Base-by-base conservation (phyloP, 2,329 filamentous ascomycete species). In the Onygena corvina region DNA sequence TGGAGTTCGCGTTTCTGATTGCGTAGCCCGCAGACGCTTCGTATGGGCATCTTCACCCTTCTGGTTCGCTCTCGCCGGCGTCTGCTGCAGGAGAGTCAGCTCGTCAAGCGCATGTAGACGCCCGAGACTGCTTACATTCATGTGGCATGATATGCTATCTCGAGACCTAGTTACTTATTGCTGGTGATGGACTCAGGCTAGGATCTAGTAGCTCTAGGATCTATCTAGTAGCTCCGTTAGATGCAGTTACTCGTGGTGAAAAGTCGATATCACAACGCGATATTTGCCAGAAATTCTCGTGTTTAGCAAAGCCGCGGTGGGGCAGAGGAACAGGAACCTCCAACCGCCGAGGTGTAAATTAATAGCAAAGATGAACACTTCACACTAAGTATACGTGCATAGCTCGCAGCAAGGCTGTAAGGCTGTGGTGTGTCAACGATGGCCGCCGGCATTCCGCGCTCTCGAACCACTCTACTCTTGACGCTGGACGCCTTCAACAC, bases 401-500 rank as follows among this genome's bases (percentile, higher is more conserved):
- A 16, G 9, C n/a, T n/a, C n/a, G n/a, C n/a, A n/a, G n/a, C n/a
- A n/a, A 27, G 5, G n/a, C 12, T 7, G 20, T 42, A 21, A 9
- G 27, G 23, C n/a, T 21, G 9, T n/a, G n/a, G n/a, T n/a, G n/a
- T n/a, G n/a, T n/a, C 42, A 20, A 36, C n/a, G 23, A 47, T 27
- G 31, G 2, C 31, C 25, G 14, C 47, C 4, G 34, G 21, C 21
- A 21, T 21, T 8, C 34, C 38, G 25, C 31, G 18, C 27, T 27
- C 25, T 31, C 45, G 30, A 25, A 33, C 44, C 7, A 52, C 52
- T 18, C 48, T 72, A 21, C 63, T 71, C 29, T 59, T 72, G 16
- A 71, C 69, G 29, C 57, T 72, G 34, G 70, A 72, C 56, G 69
- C 69, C 29, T 69, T 71, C 50, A 64, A 62, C 18, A 72, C 70